These are phyloP conservation scores for Pseudonitzschia pungens DNA, from an alignment of 108 stramenopile species.

Conservation along the genomic window DNA sequence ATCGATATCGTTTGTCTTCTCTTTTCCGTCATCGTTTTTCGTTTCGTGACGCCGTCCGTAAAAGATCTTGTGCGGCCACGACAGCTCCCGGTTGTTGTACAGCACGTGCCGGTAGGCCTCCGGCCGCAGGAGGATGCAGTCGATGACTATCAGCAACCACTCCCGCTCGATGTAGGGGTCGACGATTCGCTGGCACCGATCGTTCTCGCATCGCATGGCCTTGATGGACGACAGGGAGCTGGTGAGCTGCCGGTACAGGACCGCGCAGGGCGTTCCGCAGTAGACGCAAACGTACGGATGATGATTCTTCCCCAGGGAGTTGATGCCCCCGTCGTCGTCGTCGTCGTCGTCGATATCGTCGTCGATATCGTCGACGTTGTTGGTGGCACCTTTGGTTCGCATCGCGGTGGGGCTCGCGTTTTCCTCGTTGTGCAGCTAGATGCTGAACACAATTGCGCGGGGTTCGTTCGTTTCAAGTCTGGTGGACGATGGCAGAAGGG, in stretches of 20 bases:
- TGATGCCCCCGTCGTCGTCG: not conserved
- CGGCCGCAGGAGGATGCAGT: constrained; percentile 54
- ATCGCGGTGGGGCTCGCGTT: not conserved
- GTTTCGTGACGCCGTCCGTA: too few species aligned
- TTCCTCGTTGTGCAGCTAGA: not conserved
- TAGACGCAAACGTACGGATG: constrained; percentile 34
- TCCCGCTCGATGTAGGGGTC: constrained; percentile 78
- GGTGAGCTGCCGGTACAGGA: constrained; percentile 33
- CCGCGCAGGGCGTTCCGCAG: constrained; percentile 35
- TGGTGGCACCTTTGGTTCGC: not conserved
- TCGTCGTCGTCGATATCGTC: not conserved
- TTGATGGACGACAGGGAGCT: constrained; percentile 39
- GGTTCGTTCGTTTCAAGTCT: not conserved
- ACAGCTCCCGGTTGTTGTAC: constrained; percentile 21
- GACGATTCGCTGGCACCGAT: constrained; percentile 38
- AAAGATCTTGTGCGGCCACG: too few species aligned
- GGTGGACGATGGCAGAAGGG: too few species aligned
- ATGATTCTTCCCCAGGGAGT: too few species aligned
- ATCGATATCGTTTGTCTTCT: constrained; percentile 34
- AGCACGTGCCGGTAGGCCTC: constrained; percentile 67
- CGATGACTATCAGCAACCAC: constrained; percentile 57
- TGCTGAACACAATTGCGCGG: not conserved
- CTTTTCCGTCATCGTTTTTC: too few species aligned
- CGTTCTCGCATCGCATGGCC: constrained; percentile 28
- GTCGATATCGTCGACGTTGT: not conserved